Conservation (phyloP, 805 yeast genomes). For the Saccharomycopsis amapae region DNA sequence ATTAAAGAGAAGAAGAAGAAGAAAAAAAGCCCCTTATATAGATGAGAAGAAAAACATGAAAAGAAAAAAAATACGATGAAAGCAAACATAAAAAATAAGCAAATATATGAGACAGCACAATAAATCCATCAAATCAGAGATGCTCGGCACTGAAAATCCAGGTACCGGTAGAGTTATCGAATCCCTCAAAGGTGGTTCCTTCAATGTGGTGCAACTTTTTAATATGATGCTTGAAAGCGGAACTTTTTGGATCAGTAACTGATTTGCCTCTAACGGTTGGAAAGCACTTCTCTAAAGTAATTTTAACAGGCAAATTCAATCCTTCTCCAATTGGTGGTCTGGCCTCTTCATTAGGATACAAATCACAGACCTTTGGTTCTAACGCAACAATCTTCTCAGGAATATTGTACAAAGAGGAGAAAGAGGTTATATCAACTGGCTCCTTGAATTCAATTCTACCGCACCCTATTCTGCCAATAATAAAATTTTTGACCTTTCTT, state of each 20-base stretch:
- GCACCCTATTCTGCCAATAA: slow-evolving; percentile 69
- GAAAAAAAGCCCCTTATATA: no score
- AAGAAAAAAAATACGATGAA: no score
- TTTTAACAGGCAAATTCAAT: slow-evolving; percentile 65
- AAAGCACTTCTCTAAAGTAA: slow-evolving; percentile 72
- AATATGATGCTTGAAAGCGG: slow-evolving; percentile 61
- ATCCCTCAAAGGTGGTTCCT: slow-evolving; percentile 59
- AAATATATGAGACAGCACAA: no score
- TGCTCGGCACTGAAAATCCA: neutral
- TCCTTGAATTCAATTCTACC: slow-evolving; percentile 72
- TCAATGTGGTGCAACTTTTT: slow-evolving; percentile 54
- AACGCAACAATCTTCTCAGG: slow-evolving; percentile 62
- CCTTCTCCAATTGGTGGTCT: slow-evolving; percentile 75
- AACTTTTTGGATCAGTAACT: slow-evolving; percentile 71
- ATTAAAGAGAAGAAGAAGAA: no score
- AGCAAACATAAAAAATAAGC: no score
- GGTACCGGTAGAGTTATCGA: slow-evolving; percentile 26
- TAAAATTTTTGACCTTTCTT: slow-evolving; percentile 54
- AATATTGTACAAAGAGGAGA: slow-evolving; percentile 52
- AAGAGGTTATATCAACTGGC: slow-evolving; percentile 77
- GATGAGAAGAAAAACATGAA: no score
- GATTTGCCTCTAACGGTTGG: slow-evolving; percentile 68
- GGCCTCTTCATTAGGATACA: slow-evolving; percentile 61
- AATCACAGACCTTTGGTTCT: slow-evolving; percentile 48
- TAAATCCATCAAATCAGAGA: no score